Conservation (phyloP, 495 filamentous ascomycete species). For the Lineolata rhizophorae region DNA sequence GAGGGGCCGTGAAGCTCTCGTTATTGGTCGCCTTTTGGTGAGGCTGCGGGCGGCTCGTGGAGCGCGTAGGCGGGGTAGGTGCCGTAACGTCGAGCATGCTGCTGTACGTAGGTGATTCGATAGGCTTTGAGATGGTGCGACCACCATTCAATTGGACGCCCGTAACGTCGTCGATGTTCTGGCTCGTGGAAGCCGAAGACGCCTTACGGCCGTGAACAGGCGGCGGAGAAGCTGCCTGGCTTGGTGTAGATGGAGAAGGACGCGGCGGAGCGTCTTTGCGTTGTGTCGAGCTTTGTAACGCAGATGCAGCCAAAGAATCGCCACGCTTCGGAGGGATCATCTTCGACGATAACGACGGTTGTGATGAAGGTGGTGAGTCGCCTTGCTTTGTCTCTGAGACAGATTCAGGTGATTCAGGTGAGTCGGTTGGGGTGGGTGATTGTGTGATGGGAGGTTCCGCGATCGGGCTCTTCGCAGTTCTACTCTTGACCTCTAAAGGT, state of each 20-base stretch:
- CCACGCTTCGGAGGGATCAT: conserved; percentile 28
- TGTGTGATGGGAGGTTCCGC: too few relatives aligned
- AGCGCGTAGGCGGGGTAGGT: conserved; percentile 15
- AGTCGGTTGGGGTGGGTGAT: too few relatives aligned
- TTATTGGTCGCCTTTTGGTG: conserved; percentile 23
- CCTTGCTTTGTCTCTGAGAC: not conserved
- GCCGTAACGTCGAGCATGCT: conserved; percentile 10
- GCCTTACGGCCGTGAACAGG: conserved; percentile 13
- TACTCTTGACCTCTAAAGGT: too few relatives aligned
- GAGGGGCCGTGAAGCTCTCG: conserved; percentile 39
- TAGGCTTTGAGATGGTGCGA: conserved; percentile 11
- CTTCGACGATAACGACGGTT: too few relatives aligned
- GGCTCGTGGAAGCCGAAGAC: conserved; percentile 9
- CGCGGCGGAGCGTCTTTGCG: too few relatives aligned
- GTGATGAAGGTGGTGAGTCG: too few relatives aligned
- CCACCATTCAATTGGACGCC: conserved; percentile 8
- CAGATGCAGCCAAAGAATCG: conserved; percentile 26
- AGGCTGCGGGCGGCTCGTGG: conserved; percentile 15
- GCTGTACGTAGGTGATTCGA: conserved; percentile 18
- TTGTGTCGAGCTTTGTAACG: too few relatives aligned
- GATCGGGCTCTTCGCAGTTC: too few relatives aligned
- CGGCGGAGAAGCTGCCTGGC: too few relatives aligned
- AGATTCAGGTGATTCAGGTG: too few relatives aligned
- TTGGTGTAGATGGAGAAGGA: too few relatives aligned
- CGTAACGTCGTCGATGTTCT: conserved; percentile 3